Evolutionary conservation across 441 rosid species (phyloP), one percentile per base, ranked within the genome.

Genomic region (Capsella rubella): DNA sequence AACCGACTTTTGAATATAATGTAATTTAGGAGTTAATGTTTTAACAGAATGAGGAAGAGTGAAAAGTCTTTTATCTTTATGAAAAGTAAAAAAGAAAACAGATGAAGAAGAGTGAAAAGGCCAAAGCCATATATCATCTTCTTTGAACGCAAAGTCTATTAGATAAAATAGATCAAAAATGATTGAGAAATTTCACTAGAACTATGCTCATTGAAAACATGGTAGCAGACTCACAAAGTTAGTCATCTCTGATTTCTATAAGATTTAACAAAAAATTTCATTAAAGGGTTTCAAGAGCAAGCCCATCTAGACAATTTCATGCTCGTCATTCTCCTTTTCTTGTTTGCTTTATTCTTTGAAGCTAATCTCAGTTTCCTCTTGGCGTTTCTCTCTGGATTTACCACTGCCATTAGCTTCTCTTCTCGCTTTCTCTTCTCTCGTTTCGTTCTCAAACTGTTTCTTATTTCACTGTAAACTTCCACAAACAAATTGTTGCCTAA

Each of bases 371-470:
- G 75, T 82, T 93, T 96, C 84, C 99, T 90, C 87, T 90, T 91
- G 39, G 97, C 97, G 72, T 87, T 89, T 40, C 97, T 80, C 78
- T 40, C 79, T 0, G 98, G 98, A 69, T 96, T 90, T 10, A 89
- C 87, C 32, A 91, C 98, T 35, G 97, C 95, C 97, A 90, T 89
- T 13, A 82, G 72, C 84, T 96, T 96, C 63, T 88, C 95, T 6
- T 88, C 98, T 63, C 78, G 84, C 79, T 82, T 93, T 81, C 93
- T 88, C 83, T 84, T 90, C 3, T 96, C 97, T 70, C 98, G 83
- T 84, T 82, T 93, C 40, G 67, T 71, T 82, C 82, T 86, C 45
- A 91, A 50, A 35, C 65, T 84, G 51, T 86, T 91, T 81, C 92
- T 87, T 70, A 90, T 84, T 72, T 88, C 90, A 35, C 77, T 78